Evolutionary conservation across 371 early-diverging fungal genomes (phyloP), one percentile per base, ranked within the genome.

Genomic region (Parasitella parasitica): DNA sequence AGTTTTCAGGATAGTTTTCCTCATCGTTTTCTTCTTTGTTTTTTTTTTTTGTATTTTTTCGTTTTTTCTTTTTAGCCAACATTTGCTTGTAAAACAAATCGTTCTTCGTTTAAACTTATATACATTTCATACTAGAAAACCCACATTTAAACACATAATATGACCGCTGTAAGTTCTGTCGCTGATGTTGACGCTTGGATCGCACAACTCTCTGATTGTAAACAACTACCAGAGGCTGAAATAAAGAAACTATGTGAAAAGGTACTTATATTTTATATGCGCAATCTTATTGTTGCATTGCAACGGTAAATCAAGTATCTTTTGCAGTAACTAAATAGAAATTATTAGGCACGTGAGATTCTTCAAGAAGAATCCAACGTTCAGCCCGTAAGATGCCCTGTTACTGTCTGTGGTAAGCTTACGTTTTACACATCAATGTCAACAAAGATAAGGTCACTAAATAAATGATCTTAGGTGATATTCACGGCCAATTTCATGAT

Each of bases 401-500:
- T 99, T 26, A 99, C 98, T 15, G 92, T 99, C 48, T 97, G 97
- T 79, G 96, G 99, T 77, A 74, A 56, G 16, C 11, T 28, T 27
- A 32, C 11, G 11, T 3, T 32, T n/a, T n/a, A n/a, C 4, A 32
- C 32, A 32, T 32, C 6, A 32, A 32, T 32, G 6, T n/a, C 6
- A 6, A 11, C 4, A 20, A 20, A 55, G 39, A 55, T 15, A 49
- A 55, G 39, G 48, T 41, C 32, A 58, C 11, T 50, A 39, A 62
- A 54, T 18, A 22, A 24, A 35, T 28, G 7, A 7, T 32, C 11
- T n/a, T 62, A 79, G 79, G 81, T 65, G 96, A 98, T 77, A 96
- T 98, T 64, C 99, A 98, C 71, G 99, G 99, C 20, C 99, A 99
- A 75, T 99, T 99, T 76, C 96, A 94, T 72, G 99, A 99, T 80